Evolutionary conservation across 1,284 basidiomycete species (phyloP).

Genomic region (Hymenochaete sp.): DNA sequence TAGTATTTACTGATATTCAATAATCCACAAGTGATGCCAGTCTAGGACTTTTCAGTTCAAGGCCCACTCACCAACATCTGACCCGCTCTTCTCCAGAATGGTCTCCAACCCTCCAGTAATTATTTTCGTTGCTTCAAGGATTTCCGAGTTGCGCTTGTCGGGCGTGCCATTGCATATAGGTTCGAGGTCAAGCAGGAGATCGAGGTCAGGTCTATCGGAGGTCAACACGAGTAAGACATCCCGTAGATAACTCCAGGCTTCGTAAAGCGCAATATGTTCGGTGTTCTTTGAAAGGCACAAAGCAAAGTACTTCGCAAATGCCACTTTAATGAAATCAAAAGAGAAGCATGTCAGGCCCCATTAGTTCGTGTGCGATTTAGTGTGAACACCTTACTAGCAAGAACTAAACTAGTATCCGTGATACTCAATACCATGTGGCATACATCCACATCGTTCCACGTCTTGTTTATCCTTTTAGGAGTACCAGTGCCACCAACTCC

Average conservation of each 20-base stretch:
- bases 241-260: conserved; percentile 48
- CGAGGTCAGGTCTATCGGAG: neutral
- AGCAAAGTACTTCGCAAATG: conserved; percentile 41
- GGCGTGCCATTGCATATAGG: neutral
- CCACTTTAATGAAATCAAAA: conserved; percentile 29
- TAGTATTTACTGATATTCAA: neutral
- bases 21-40: conserved; percentile 1
- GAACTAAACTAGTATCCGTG: conserved; percentile 25
- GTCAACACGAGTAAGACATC: conserved; percentile 40
- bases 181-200: neutral
- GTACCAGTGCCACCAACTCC: conserved; percentile 9
- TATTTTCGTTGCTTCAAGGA: neutral
- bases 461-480: conserved; percentile 9
- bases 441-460: conserved; percentile 22
- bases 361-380: neutral
- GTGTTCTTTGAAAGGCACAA: conserved; percentile 20
- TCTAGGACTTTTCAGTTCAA: neutral
- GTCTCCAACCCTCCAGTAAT: conserved; percentile 7
- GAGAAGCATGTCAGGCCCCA: neutral
- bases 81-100: conserved; percentile 6
- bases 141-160: too few species aligned
- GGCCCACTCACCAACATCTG: too few species aligned
- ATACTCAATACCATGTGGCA: conserved; percentile 27
- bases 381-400: conserved; percentile 26
- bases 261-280: conserved; percentile 34